Conservation (phyloP, 2,329 filamentous ascomycete species). For the Cladophialophora chaetospira region DNA sequence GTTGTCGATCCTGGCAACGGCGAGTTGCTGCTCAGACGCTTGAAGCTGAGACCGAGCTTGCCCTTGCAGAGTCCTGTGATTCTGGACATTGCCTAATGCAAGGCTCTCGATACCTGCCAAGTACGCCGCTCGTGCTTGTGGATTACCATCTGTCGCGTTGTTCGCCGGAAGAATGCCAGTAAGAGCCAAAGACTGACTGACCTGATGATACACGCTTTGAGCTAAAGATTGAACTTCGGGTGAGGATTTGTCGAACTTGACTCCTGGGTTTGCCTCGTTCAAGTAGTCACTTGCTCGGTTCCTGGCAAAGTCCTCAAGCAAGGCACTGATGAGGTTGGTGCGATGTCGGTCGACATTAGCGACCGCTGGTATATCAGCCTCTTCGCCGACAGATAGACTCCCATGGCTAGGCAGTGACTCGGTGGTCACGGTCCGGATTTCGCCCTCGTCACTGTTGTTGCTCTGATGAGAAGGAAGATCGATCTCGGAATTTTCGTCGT, state of each 20-base stretch:
- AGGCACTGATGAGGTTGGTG: conserved; percentile 45
- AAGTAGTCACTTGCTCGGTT: conserved; percentile 48
- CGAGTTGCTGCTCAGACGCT: conserved; percentile 20
- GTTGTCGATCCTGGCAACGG: conserved; percentile 11
- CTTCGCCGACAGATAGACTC: conserved; percentile 24
- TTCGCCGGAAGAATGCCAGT: conserved; percentile 46
- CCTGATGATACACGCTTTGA: conserved; percentile 44
- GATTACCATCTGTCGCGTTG: conserved; percentile 35
- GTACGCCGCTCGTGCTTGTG: conserved; percentile 36
- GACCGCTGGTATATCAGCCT: conserved; percentile 11
- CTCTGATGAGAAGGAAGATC: conserved; percentile 1
- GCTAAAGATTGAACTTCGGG: conserved; percentile 47
- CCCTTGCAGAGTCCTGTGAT: conserved; percentile 28
- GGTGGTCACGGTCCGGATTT: conserved; percentile 23
- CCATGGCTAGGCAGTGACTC: conserved; percentile 29
- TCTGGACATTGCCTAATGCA: conserved; percentile 42
- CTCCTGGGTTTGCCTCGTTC: conserved; percentile 42
- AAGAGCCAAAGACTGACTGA: conserved; percentile 46
- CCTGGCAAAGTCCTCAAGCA: conserved; percentile 49
- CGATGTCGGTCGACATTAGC: conserved; percentile 27
- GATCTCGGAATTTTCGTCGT: conserved; percentile 11
- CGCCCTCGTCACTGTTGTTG: conserved; percentile 5
- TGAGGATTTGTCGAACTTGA: conserved; percentile 44
- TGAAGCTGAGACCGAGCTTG: conserved; percentile 2
- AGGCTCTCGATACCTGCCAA: conserved; percentile 47